Evolutionary conservation across 2,329 filamentous ascomycete species (phyloP).

Genomic region (Aspergillus brasiliensis): DNA sequence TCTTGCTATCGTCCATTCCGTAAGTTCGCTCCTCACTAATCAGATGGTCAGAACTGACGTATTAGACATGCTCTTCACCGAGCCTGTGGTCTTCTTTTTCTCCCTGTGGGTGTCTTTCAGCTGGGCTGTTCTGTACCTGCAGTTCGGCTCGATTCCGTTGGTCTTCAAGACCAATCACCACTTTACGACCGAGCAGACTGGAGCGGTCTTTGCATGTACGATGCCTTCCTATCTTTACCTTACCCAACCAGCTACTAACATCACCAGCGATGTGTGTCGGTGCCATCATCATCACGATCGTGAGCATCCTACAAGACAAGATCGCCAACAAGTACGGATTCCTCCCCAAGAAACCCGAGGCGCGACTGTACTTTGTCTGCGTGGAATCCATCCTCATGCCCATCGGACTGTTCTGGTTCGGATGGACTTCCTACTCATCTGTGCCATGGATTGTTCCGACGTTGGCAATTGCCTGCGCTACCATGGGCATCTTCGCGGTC

Average conservation of each 20-base stretch:
- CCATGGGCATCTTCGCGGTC: conserved; percentile 82
- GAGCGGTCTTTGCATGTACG: conserved; percentile 67
- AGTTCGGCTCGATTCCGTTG: conserved; percentile 77
- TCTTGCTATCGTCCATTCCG: conserved; percentile 77
- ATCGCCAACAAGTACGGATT: conserved; percentile 57
- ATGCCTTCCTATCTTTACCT: not conserved
- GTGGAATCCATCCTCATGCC: conserved; percentile 74
- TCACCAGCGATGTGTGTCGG: conserved; percentile 68
- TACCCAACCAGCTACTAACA: conserved; percentile 1
- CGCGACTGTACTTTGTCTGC: conserved; percentile 80
- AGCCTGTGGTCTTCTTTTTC: conserved; percentile 71
- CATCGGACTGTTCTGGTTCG: conserved; percentile 78
- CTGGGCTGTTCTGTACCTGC: conserved; percentile 86
- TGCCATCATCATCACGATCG: conserved; percentile 63
- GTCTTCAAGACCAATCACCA: conserved; percentile 70
- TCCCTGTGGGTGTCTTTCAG: conserved; percentile 86
- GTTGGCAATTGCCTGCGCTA: conserved; percentile 71
- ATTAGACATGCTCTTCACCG: conserved; percentile 58
- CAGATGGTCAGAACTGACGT: too few relatives aligned
- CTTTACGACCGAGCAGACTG: conserved; percentile 68
- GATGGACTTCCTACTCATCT: conserved; percentile 65
- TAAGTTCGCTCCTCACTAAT: conserved; percentile 29
- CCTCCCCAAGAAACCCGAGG: conserved; percentile 64
- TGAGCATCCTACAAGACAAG: conserved; percentile 74
- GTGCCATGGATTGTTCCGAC: conserved; percentile 73